Conservation (phyloP, 176 grass and related monocot genomes). For the Paspalum notatum region DNA sequence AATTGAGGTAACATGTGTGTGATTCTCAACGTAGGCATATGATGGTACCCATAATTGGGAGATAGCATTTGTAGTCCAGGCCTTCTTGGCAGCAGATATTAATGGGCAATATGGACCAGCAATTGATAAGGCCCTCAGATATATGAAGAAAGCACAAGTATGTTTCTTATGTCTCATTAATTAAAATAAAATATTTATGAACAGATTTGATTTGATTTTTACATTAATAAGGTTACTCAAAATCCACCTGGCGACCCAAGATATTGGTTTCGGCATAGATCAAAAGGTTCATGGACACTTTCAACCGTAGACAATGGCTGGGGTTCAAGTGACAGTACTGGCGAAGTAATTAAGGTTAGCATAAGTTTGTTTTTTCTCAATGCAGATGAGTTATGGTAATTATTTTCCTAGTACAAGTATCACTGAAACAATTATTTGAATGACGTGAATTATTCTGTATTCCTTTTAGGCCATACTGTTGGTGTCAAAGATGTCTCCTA, state of each 20-base stretch:
- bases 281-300: conserved; percentile 49
- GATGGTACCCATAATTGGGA: conserved; percentile 64
- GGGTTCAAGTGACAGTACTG: conserved; percentile 17
- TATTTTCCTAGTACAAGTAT: background rate
- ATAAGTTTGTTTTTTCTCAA: background rate
- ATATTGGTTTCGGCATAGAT: conserved; percentile 42
- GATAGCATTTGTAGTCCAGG: conserved; percentile 56
- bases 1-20: too few relatives aligned
- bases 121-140: conserved; percentile 45
- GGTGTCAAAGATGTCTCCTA: conserved; percentile 30
- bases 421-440: too few relatives aligned
- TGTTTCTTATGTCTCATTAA: background rate
- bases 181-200: too few relatives aligned
- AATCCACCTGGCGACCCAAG: conserved; percentile 39
- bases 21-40: conserved; percentile 38
- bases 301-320: conserved; percentile 51
- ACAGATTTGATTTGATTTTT: too few relatives aligned
- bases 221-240: conserved; percentile 5
- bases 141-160: conserved; percentile 50
- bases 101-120: conserved; percentile 42
- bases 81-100: conserved; percentile 46
- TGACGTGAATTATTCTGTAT: background rate
- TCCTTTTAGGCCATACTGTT: conserved; percentile 21
- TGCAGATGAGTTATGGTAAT: background rate
- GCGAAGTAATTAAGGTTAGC: conserved; percentile 40